Evolutionary conservation across 2,329 filamentous ascomycete species (phyloP).

Genomic region (Dothideomycetes sp.): DNA sequence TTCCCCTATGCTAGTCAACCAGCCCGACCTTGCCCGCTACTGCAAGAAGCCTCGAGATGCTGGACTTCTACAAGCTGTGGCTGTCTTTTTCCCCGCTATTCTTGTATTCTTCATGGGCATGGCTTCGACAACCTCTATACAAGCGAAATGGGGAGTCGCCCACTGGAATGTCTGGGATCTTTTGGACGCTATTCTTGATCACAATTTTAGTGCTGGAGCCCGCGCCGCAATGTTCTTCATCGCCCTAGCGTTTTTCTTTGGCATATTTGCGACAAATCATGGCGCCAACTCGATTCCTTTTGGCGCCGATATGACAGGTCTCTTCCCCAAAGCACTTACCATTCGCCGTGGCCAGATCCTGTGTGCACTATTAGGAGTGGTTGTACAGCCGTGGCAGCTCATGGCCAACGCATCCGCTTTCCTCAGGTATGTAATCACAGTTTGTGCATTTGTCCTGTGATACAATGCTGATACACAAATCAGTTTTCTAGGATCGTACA

Average conservation of each 20-base stretch:
- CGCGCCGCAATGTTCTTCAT: constrained; percentile 34
- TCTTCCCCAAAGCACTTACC: constrained; percentile 35
- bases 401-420: constrained; percentile 33
- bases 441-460: neutral
- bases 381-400: constrained; percentile 36
- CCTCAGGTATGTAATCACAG: constrained; percentile 15
- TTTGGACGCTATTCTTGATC: constrained; percentile 31
- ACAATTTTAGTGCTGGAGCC: constrained; percentile 30
- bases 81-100: constrained; percentile 31
- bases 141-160: constrained; percentile 27
- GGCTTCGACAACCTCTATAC: constrained; percentile 30
- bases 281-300: constrained; percentile 34
- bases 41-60: constrained; percentile 26
- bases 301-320: constrained; percentile 33
- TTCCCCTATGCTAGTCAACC: constrained; percentile 33
- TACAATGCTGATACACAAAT: neutral
- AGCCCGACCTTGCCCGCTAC: constrained; percentile 36
- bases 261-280: constrained; percentile 37
- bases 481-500: constrained; percentile 36
- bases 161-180: constrained; percentile 41
- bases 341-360: constrained; percentile 36
- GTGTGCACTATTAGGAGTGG: constrained; percentile 29
- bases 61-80: constrained; percentile 25
- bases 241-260: constrained; percentile 28
- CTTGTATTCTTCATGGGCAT: constrained; percentile 35